phyloP scores from a whole-genome alignment of 345 rosid species.

The Hypericum androsaemum region DNA sequence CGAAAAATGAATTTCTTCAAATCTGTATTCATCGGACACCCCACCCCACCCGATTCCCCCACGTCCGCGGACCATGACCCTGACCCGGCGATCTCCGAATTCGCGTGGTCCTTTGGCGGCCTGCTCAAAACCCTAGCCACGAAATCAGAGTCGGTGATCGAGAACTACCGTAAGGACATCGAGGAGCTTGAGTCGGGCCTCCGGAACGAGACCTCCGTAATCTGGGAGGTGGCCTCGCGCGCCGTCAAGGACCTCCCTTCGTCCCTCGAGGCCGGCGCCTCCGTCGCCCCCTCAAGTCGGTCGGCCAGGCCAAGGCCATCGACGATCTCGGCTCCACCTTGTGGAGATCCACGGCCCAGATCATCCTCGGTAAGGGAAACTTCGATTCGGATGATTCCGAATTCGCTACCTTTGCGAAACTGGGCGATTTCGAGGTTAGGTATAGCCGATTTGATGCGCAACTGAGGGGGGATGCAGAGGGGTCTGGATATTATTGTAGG shows the following conservation, averaged over 20 bases:
- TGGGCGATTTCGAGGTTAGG: constrained; percentile 13
- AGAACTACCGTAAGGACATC: constrained; percentile 56
- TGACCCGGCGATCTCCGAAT: neutral
- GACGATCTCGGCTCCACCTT: constrained; percentile 75
- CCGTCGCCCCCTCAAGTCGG: constrained; percentile 67
- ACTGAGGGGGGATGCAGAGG: constrained; percentile 39
- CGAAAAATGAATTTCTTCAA: constrained; percentile 61
- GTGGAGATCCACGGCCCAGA: constrained; percentile 62
- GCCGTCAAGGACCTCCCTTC: constrained; percentile 55
- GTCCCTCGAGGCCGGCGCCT: constrained; percentile 62
- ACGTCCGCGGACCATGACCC: constrained; percentile 1
- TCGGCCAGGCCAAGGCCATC: constrained; percentile 58
- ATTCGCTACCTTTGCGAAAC: constrained; percentile 9
- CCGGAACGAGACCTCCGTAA: constrained; percentile 53
- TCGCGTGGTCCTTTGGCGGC: constrained; percentile 47
- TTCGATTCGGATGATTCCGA: constrained; percentile 22
- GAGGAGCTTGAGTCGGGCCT: constrained; percentile 69
- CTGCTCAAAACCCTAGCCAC: constrained; percentile 42
- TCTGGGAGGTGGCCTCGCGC: constrained; percentile 62
- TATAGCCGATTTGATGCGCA: constrained; percentile 69
- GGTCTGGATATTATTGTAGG: constrained; percentile 30
- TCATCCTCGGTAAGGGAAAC: constrained; percentile 56
- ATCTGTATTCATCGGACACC: constrained; percentile 44
- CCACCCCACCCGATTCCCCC: constrained; percentile 28
- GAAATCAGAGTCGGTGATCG: constrained; percentile 60